Evolutionary conservation across 768 basidiomycete genomes (phyloP), one percentile per base, ranked within the genome.

Genomic region (Candolleomyces eurysporus): DNA sequence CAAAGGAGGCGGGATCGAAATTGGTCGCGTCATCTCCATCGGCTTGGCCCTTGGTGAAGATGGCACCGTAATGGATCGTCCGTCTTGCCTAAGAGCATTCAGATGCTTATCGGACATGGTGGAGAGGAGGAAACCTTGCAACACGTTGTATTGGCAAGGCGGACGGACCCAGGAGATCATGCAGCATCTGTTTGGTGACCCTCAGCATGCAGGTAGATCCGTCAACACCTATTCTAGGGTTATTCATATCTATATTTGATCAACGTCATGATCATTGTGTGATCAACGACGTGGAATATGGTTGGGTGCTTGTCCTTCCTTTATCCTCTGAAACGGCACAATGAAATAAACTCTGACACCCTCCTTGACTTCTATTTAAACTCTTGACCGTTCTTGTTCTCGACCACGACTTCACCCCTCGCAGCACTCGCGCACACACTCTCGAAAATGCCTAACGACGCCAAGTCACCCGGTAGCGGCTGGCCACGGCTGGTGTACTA

Each of bases 401-500:
- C 11, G 36, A 36, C 6, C 36, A 36, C 6, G 13, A 21, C 45
- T 46, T 46, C 45, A 16, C 45, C 17, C 45, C 14, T 17, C 42
- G 42, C n/a, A n/a, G n/a, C n/a, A 32, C 32, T 32, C 32, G 9
- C 32, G 5, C 32, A 32, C 32, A 32, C 4, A 5, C 32, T 32
- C 32, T 32, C 9, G 32, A 32, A 32, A 9, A 46, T 46, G 19
- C 19, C 45, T 16, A 46, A 46, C 45, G 19, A 46, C 45, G 45
- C 45, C 45, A 4, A 13, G 45, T 16, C 45, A 5, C 19, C 14
- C 4, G 14, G 5, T 5, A 46, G 5, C 14, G 45, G 14, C 14
- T 4, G 32, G 45, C 45, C 45, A 46, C 45, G 45, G 14, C 45
- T 46, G 19, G 88, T 84, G 0, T 91, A 89, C 69, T 91, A 90